Percentiles rank a stretch among this genome's conserved stretches.
phyloP scores from a whole-genome alignment of 179 eudicot species.

The Heliamphora ciliata region DNA sequence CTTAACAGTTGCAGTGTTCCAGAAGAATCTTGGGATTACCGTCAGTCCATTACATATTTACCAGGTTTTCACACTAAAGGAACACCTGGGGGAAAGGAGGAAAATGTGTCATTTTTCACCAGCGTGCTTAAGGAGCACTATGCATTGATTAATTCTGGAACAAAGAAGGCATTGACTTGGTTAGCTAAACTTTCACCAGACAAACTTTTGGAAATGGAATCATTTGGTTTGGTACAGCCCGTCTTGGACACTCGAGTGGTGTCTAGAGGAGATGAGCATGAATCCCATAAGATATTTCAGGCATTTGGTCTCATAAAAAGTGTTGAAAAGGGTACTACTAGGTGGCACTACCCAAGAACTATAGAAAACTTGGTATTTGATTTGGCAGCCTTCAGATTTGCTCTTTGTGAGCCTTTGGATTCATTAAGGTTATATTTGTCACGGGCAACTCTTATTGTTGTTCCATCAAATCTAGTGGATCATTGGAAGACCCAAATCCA shows the following conservation, averaged over 20 bases:
- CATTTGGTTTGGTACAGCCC: slow-evolving; percentile 68
- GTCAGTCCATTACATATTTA: slow-evolving; percentile 46
- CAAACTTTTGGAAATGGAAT: slow-evolving; percentile 67
- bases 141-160: slow-evolving; percentile 43
- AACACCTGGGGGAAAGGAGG: slow-evolving; percentile 55
- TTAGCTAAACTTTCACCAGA: slow-evolving; percentile 67
- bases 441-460: slow-evolving; percentile 84
- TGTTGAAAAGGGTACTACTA: slow-evolving; percentile 41
- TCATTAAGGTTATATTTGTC: slow-evolving; percentile 72
- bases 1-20: slow-evolving; percentile 59
- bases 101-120: slow-evolving; percentile 69
- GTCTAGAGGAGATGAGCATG: slow-evolving; percentile 36
- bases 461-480: slow-evolving; percentile 86
- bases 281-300: slow-evolving; percentile 57
- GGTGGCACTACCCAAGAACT: slow-evolving; percentile 75
- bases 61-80: slow-evolving; percentile 77
- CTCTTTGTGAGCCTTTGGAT: slow-evolving; percentile 82
- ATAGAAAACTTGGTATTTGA: slow-evolving; percentile 59
- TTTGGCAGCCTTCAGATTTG: slow-evolving; percentile 68
- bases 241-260: slow-evolving; percentile 31
- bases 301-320: slow-evolving; percentile 74
- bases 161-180: slow-evolving; percentile 82
- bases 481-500: slow-evolving; percentile 87
- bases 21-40: slow-evolving; percentile 67
- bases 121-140: slow-evolving; percentile 70